Percentiles rank a stretch among this genome's conserved stretches.
phyloP scores from a whole-genome alignment of 1,284 basidiomycete species.

The Papiliotrema flavescens region DNA sequence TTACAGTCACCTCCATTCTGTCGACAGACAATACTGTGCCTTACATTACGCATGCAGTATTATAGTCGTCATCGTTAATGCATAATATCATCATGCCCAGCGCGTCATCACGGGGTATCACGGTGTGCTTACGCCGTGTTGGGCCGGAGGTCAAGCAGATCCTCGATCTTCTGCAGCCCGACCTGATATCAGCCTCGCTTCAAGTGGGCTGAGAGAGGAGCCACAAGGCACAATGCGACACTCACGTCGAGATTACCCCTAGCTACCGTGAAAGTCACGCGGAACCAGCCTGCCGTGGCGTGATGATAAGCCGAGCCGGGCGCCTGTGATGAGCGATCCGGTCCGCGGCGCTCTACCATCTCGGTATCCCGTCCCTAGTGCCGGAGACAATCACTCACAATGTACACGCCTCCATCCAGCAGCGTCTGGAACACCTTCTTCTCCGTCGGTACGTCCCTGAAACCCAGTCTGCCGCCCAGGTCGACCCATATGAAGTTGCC shows the following conservation, averaged over 20 bases:
- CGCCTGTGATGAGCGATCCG: conserved; percentile 14
- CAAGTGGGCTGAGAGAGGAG: neutral
- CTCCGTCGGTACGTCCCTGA: conserved; percentile 33
- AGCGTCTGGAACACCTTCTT: conserved; percentile 44
- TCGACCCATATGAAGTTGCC: conserved; percentile 48
- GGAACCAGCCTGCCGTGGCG: conserved; percentile 36
- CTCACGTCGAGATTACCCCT: conserved; percentile 34
- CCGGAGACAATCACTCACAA: conserved; percentile 33
- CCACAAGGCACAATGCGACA: neutral
- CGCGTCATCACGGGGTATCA: no score
- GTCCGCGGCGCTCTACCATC: no score
- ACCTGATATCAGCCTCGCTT: conserved; percentile 12
- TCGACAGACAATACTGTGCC: no score
- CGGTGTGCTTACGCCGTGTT: no score
- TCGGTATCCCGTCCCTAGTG: no score
- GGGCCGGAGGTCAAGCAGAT: conserved; percentile 15
- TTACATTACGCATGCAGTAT: neutral
- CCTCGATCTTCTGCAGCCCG: conserved; percentile 36
- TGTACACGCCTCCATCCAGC: conserved; percentile 46
- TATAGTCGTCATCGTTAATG: neutral
- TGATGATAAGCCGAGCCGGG: conserved; percentile 43
- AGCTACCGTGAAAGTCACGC: conserved; percentile 43
- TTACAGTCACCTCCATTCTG: no score
- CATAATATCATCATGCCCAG: neutral
- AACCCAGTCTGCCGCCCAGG: conserved; percentile 34